phyloP scores from a whole-genome alignment of 1,284 basidiomycete species.

The Kwoniella shivajii region DNA sequence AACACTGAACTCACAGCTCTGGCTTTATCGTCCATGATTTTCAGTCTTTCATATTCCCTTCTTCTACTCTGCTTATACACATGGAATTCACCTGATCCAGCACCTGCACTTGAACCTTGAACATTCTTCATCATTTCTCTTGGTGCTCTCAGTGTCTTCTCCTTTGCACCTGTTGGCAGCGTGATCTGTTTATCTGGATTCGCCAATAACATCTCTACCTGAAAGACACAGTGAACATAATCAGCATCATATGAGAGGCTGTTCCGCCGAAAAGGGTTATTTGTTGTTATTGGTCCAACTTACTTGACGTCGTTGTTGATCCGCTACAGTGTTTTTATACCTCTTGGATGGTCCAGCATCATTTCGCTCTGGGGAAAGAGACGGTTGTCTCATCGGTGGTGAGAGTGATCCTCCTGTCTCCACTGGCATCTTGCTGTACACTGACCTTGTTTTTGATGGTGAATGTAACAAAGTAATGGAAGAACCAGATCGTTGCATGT shows the following conservation, averaged over 20 bases:
- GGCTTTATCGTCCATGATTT: slow-evolving; percentile 81
- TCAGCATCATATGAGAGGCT: too few species aligned
- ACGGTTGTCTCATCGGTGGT: slow-evolving; percentile 4
- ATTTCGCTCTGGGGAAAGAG: slow-evolving; percentile 1
- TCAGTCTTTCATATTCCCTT: slow-evolving; percentile 91
- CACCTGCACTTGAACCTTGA: slow-evolving; percentile 82
- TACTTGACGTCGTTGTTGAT: slow-evolving; percentile 21
- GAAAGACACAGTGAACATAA: slow-evolving; percentile 32
- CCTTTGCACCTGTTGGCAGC: slow-evolving; percentile 65
- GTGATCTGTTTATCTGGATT: slow-evolving; percentile 79
- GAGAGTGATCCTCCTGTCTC: slow-evolving; percentile 6
- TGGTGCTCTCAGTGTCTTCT: slow-evolving; percentile 69
- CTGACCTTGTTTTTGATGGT: background rate
- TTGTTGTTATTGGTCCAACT: background rate
- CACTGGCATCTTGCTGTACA: slow-evolving; percentile 2
- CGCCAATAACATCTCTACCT: slow-evolving; percentile 81
- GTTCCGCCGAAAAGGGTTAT: background rate
- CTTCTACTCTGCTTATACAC: slow-evolving; percentile 95
- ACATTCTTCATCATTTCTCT: slow-evolving; percentile 99
- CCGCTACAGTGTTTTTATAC: slow-evolving; percentile 10
- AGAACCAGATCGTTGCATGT: too few species aligned
- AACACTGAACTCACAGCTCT: slow-evolving; percentile 63
- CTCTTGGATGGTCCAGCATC: slow-evolving; percentile 16
- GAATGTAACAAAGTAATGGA: too few species aligned
- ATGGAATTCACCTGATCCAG: slow-evolving; percentile 94